Conservation (phyloP, 1,284 basidiomycete genomes). For the Tylopilus sp. region DNA sequence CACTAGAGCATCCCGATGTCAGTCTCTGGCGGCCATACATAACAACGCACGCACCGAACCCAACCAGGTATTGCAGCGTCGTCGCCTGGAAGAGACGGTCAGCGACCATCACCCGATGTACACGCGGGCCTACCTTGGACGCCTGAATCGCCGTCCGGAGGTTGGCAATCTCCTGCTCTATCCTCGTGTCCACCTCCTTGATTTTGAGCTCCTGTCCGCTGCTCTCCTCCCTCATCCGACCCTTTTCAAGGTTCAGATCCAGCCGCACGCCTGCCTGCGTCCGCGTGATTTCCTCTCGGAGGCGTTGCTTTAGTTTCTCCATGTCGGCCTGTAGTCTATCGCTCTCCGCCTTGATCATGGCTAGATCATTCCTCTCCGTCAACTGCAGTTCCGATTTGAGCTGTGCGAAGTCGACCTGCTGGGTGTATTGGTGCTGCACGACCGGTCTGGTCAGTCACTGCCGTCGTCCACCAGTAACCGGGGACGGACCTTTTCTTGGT, state of each 20-base stretch:
- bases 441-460: conserved; percentile 10
- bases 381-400: conserved; percentile 96
- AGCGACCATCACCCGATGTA: neutral
- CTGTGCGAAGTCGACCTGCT: conserved; percentile 96
- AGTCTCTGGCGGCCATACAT: conserved; percentile 6
- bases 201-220: conserved; percentile 94
- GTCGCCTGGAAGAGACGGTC: conserved; percentile 53
- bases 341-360: conserved; percentile 94
- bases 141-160: conserved; percentile 89
- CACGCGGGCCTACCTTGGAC: conserved; percentile 65
- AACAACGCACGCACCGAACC: conserved; percentile 58
- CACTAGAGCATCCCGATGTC: conserved; percentile 42
- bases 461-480: neutral
- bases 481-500: conserved; percentile 83
- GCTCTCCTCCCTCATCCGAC: conserved; percentile 91
- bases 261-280: conserved; percentile 94
- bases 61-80: conserved; percentile 78
- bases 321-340: conserved; percentile 90
- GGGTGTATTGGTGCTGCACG: conserved; percentile 83
- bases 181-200: conserved; percentile 96
- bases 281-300: conserved; percentile 87
- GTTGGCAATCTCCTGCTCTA: conserved; percentile 94
- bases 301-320: conserved; percentile 92
- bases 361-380: conserved; percentile 96
- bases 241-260: conserved; percentile 97